Evolutionary conservation across 768 basidiomycete genomes (phyloP), one percentile per base, ranked within the genome.

Genomic region (Fibroporia radiculosa): DNA sequence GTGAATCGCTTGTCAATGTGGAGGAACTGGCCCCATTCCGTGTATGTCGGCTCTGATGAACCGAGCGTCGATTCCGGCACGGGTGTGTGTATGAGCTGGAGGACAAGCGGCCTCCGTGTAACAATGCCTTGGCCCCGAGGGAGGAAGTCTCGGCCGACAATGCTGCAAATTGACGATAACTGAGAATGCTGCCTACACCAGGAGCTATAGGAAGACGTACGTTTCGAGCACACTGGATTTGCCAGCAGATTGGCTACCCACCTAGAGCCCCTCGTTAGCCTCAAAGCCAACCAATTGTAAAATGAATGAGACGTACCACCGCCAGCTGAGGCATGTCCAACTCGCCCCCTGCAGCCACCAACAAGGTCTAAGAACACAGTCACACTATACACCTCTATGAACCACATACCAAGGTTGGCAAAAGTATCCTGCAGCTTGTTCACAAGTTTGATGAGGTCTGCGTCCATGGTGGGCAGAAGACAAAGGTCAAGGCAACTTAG

Each of bases 141-240:
- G 47, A 91, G 80, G 60, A 90, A 92, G 65, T 91, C 89, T 48
- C 86, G 78, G 42, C 96, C 96, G 50, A 99, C 96, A 56, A 98
- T 96, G 22, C 92, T 53, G 29, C 24, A 33, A 41, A 29, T 22
- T 22, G 13, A 22, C 36, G 24, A 33, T 35, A 25, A 45, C 11
- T 12, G 33, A n/a, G 45, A 13, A n/a, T 12, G 25, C 10, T 34
- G 13, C 33, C 33, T 14, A 39, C 10, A 11, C 38, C 22, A 23
- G 39, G 14, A 25, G 25, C 12, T 27, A 14, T 20, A 23, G 51
- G 53, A 45, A 7, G 35, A 74, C 86, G 56, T 56, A 92, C 92
- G 87, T 98, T 68, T 98, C 93, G 45, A 98, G 77, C 42, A 92
- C 90, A 63, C 89, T 91, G 27, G 93, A 96, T 71, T 96, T 97